Evolutionary conservation across 1,284 basidiomycete genomes (phyloP).

Genomic region (Leccinum laetum): DNA sequence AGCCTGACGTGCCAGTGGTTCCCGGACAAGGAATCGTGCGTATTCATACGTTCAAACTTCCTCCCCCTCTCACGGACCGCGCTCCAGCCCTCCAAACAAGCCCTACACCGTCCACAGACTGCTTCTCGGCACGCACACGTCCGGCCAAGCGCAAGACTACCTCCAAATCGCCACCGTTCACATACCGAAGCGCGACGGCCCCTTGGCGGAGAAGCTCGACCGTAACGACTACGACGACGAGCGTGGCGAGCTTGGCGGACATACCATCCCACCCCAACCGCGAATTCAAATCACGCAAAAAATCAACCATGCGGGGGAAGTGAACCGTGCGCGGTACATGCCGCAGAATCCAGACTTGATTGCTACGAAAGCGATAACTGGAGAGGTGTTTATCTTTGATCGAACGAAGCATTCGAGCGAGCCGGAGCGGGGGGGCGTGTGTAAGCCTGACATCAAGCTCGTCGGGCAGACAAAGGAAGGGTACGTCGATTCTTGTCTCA

Average conservation of each 20-base stretch:
- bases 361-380: conserved; percentile 91
- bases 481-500: conserved; percentile 44
- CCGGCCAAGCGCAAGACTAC: conserved; percentile 93
- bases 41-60: background rate
- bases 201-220: conserved; percentile 73
- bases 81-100: conserved; percentile 76
- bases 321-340: conserved; percentile 98
- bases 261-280: conserved; percentile 75
- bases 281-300: conserved; percentile 90
- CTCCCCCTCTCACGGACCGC: background rate
- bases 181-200: conserved; percentile 78
- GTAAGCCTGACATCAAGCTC: conserved; percentile 90
- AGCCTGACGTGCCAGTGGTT: no score
- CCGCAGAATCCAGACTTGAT: conserved; percentile 98
- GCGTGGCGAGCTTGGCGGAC: conserved; percentile 87
- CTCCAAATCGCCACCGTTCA: conserved; percentile 96
- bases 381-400: conserved; percentile 95
- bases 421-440: conserved; percentile 81
- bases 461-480: conserved; percentile 94
- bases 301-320: conserved; percentile 96
- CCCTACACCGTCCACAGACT: conserved; percentile 93
- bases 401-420: conserved; percentile 96
- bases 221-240: conserved; percentile 90
- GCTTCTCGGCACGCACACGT: conserved; percentile 97
- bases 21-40: no score